Conservation (phyloP, 495 filamentous ascomycete species). For the Neurospora sp. region DNA sequence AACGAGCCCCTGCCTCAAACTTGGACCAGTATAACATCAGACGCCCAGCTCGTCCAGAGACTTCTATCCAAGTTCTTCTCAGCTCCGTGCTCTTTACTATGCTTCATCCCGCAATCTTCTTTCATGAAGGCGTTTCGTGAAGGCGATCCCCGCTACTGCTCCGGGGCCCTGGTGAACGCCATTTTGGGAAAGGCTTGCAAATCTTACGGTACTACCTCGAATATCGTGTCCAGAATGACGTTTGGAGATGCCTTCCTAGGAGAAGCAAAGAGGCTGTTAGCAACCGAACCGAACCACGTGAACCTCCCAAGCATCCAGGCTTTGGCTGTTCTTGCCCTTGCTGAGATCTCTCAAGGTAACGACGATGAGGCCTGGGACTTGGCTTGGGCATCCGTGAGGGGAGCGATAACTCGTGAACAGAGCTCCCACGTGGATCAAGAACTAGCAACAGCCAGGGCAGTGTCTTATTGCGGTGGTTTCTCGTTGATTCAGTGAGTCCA, state of each 20-base stretch:
- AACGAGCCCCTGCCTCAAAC: conserved; percentile 1
- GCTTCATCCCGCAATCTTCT: conserved; percentile 8
- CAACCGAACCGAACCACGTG: conserved; percentile 4
- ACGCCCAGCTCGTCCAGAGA: conserved; percentile 11
- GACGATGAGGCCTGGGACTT: conserved; percentile 16
- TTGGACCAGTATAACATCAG: conserved; percentile 18
- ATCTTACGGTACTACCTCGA: conserved; percentile 5
- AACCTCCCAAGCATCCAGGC: conserved; percentile 18
- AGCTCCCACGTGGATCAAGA: conserved; percentile 1
- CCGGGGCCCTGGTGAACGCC: conserved; percentile 17
- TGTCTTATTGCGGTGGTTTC: conserved; percentile 17
- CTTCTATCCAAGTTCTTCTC: conserved; percentile 13
- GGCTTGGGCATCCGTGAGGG: conserved; percentile 12
- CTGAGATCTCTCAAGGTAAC: conserved; percentile 16
- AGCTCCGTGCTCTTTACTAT: conserved; percentile 8
- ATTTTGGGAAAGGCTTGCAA: conserved; percentile 16
- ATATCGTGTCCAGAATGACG: conserved; percentile 13
- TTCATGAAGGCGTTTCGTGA: conserved; percentile 15
- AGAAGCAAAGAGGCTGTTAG: conserved; percentile 15
- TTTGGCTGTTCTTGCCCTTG: conserved; percentile 14
- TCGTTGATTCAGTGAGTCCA: conserved; percentile 15
- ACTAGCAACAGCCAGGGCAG: conserved; percentile 9
- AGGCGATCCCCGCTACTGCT: conserved; percentile 14
- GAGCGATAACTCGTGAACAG: conserved; percentile 7
- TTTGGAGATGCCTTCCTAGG: conserved; percentile 21